Percentiles rank a stretch among this genome's conserved stretches.
phyloP scores from a whole-genome alignment of 108 stramenopile genomes.

The Fragilariopsis cylindrus region DNA sequence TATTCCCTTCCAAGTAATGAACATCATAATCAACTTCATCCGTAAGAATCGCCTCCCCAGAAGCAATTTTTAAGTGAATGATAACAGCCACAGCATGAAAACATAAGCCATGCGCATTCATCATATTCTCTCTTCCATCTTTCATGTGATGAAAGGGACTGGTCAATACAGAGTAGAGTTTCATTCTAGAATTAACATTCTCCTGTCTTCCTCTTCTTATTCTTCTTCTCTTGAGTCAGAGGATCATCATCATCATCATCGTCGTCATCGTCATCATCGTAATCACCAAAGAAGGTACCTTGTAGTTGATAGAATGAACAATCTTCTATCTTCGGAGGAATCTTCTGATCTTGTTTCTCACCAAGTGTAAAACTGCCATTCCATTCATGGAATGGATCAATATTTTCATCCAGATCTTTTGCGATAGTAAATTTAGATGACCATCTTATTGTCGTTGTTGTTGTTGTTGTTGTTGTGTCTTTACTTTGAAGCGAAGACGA shows the following conservation, averaged over 20 bases:
- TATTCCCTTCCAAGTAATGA: no score
- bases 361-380: background rate
- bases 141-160: no score
- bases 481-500: background rate
- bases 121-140: no score
- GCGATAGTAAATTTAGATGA: background rate
- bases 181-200: no score
- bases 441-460: background rate
- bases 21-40: no score
- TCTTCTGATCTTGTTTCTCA: background rate
- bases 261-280: background rate
- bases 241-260: background rate
- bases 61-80: no score
- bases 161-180: no score
- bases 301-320: background rate
- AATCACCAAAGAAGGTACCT: background rate
- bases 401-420: background rate
- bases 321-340: background rate
- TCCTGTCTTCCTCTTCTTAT: background rate
- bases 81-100: no score
- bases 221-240: background rate
- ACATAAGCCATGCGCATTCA: no score
- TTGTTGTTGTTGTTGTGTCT: background rate
- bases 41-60: no score
- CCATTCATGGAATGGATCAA: slow-evolving; percentile 1